Evolutionary conservation across 768 basidiomycete species (phyloP), one percentile per base, ranked within the genome.

Genomic region (Floccularia luteovirens): DNA sequence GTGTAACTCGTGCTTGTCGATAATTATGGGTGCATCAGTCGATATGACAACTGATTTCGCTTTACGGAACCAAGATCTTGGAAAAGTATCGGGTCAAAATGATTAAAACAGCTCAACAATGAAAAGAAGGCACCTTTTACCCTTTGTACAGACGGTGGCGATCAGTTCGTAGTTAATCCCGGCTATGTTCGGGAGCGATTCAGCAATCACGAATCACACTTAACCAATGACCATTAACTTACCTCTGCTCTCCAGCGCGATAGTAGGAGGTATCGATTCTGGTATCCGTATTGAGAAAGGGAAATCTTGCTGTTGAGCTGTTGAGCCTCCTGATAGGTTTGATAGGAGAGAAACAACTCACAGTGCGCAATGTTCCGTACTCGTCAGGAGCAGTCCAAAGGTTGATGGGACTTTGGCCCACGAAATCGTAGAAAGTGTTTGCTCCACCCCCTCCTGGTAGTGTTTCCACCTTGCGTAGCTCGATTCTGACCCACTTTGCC

Each of bases 1-100:
- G 53, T 94, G 91, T 5, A 93, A 66, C 48, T 94, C 92, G 53
- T 94, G 91, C 59, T 94, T 96, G 67, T 90, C 86, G 51, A 96
- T 88, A 46, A 81, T 75, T 32, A 96, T 82, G 10, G 72, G 64
- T 24, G 85, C 75, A 14, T 76, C 69, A 10, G 79, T 74, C n/a
- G 80, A 76, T 22, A 77, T 61, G 31, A 87, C 73, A 16, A 75
- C 67, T 1, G 82, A 74, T 52, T 87, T 83, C 49, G 84, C 79
- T 46, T 83, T 79, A 24, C 89, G 87, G 41, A 94, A 74, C 55
- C 93, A 80, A 4, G 88, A 79, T 54, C 88, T 89, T 10, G 7
- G 8, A 2, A 5, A 4, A 21, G 40, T 12, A 14, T 17, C 14
- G 6, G 17, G 36, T 12, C 5, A 17, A 14, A 36, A 25, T 2